These are phyloP conservation scores for Sclerotiophoma versabilis DNA, from an alignment of 2,329 filamentous ascomycete species.

Conservation along the genomic window DNA sequence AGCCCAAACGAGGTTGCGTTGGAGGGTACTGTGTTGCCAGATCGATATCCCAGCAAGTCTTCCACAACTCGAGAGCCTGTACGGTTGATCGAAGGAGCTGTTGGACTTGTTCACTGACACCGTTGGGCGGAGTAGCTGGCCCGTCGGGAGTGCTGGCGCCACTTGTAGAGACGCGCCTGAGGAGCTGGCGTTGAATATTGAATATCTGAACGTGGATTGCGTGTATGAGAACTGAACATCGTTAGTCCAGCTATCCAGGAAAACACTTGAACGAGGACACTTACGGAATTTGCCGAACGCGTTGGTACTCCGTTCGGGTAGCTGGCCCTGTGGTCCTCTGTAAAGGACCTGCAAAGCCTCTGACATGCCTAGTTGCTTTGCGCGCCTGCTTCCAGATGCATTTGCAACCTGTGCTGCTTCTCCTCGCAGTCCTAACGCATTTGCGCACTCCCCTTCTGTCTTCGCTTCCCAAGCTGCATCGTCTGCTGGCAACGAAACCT, in stretches of 20 bases:
- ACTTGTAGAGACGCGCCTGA: constrained; percentile 47
- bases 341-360: constrained; percentile 68
- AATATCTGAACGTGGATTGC: constrained; percentile 70
- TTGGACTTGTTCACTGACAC: constrained; percentile 55
- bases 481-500: constrained; percentile 73
- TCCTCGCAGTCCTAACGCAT: constrained; percentile 70
- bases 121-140: constrained; percentile 54
- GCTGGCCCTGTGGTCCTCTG: constrained; percentile 63
- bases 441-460: constrained; percentile 65
- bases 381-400: constrained; percentile 66
- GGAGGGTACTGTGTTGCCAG: constrained; percentile 72
- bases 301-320: constrained; percentile 72
- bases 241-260: constrained; percentile 12
- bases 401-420: constrained; percentile 65
- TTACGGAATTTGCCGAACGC: constrained; percentile 71
- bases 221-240: constrained; percentile 67
- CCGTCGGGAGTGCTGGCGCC: constrained; percentile 63
- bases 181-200: constrained; percentile 56
- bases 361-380: constrained; percentile 70
- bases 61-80: constrained; percentile 73
- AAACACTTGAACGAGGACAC: background rate
- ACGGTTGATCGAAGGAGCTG: constrained; percentile 57
- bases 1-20: constrained; percentile 68
- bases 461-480: constrained; percentile 77
- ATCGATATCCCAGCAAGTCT: constrained; percentile 74